These are phyloP conservation scores for Arabidopsis lyrata DNA, from an alignment of 441 rosid genomes.

Conservation along the genomic window DNA sequence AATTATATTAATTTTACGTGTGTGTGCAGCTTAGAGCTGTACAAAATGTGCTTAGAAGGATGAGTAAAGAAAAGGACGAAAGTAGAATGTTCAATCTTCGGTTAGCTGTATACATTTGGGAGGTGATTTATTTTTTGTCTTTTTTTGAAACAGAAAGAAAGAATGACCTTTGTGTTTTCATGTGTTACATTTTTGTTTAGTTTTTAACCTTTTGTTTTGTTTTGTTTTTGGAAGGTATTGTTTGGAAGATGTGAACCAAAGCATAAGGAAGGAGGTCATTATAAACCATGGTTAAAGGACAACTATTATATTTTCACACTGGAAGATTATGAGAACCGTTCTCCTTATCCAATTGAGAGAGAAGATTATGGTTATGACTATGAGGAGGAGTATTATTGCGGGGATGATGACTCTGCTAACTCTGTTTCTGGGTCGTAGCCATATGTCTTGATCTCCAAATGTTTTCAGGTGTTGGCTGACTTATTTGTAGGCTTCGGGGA, in stretches of 20 bases:
- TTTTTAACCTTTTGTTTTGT: neutral
- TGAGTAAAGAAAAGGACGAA: neutral
- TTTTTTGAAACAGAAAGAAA: too few relatives aligned
- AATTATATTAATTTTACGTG: neutral
- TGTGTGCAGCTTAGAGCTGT: neutral
- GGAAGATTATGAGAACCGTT: too few relatives aligned
- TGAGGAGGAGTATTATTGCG: too few relatives aligned
- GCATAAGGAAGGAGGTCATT: neutral
- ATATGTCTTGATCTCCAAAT: too few relatives aligned
- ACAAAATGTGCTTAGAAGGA: neutral
- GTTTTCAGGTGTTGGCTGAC: too few relatives aligned
- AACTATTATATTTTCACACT: neutral
- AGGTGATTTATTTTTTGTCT: neutral
- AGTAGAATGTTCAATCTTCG: conserved; percentile 2
- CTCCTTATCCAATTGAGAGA: too few relatives aligned
- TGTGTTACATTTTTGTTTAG: neutral
- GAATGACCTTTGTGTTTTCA: neutral
- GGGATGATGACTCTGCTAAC: too few relatives aligned
- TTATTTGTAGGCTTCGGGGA: too few relatives aligned
- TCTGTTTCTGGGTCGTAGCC: too few relatives aligned
- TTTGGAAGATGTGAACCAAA: neutral
- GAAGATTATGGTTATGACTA: too few relatives aligned
- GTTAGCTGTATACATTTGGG: neutral
- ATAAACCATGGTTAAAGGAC: neutral
- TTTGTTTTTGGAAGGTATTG: neutral